Evolutionary conservation across 768 basidiomycete species (phyloP).

Genomic region (Crassisporium funariophilum): DNA sequence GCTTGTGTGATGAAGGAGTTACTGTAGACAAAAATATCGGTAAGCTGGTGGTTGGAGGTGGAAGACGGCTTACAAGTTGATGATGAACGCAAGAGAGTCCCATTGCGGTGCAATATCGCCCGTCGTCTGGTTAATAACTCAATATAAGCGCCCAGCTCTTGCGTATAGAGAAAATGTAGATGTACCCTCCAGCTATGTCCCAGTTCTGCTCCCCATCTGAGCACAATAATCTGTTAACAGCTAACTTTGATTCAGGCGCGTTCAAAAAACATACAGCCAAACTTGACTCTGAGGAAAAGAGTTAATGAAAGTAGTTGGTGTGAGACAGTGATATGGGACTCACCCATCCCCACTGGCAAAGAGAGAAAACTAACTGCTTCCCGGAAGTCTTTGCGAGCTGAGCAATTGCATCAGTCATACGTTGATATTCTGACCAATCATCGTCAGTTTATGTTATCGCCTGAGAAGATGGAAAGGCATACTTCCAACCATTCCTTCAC

Average conservation of each 20-base stretch:
- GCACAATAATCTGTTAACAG: slow-evolving; percentile 1
- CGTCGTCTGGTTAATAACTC: slow-evolving; percentile 41
- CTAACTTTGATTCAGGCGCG: neutral
- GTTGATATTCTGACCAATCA: slow-evolving; percentile 49
- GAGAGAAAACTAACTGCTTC: slow-evolving; percentile 54
- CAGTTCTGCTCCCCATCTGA: slow-evolving; percentile 53
- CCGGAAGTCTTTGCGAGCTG: slow-evolving; percentile 46
- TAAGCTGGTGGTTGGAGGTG: neutral
- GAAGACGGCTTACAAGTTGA: slow-evolving; percentile 50
- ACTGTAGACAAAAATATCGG: slow-evolving; percentile 32
- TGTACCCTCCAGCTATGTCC: slow-evolving; percentile 71
- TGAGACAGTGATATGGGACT: slow-evolving; percentile 14
- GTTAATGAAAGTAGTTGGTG: neutral
- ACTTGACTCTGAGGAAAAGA: slow-evolving; percentile 15
- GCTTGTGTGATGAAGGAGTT: slow-evolving; percentile 69
- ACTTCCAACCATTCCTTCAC: slow-evolving; percentile 57
- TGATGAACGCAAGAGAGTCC: slow-evolving; percentile 56
- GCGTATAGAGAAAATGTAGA: neutral
- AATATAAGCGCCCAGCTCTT: neutral
- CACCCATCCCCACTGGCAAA: slow-evolving; percentile 71
- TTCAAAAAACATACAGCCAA: slow-evolving; percentile 13
- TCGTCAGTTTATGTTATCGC: neutral
- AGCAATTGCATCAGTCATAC: slow-evolving; percentile 62
- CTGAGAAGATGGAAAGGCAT: slow-evolving; percentile 20
- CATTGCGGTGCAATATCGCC: slow-evolving; percentile 36